Conservation (phyloP, 2,329 filamentous ascomycete species). For the Beauveria varroae region DNA sequence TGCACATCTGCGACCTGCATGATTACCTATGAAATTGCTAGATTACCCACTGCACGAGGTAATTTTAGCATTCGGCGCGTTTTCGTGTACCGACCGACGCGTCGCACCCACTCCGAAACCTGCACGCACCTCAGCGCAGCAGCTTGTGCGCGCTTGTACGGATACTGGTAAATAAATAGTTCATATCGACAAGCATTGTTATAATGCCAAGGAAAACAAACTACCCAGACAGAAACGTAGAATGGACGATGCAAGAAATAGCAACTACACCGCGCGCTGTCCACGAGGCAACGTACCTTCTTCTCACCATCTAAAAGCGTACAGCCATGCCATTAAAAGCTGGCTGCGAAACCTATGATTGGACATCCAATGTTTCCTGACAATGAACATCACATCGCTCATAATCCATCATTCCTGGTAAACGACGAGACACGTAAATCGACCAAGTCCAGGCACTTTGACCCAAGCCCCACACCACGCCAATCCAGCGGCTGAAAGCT, state of each 20-base stretch:
- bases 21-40: background rate
- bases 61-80: conserved; percentile 8
- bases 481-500: background rate
- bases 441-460: background rate
- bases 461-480: background rate
- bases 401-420: background rate
- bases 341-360: background rate
- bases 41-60: background rate
- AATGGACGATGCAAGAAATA: too few relatives aligned
- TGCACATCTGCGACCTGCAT: conserved; percentile 7
- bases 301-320: background rate
- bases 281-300: background rate
- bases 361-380: background rate
- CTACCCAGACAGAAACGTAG: too few relatives aligned
- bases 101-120: background rate
- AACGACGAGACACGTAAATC: too few relatives aligned
- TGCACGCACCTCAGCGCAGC: background rate
- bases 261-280: too few relatives aligned
- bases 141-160: background rate
- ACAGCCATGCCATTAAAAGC: background rate
- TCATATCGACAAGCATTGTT: too few relatives aligned
- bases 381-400: background rate
- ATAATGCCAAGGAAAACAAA: too few relatives aligned
- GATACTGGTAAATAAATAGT: too few relatives aligned
- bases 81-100: background rate